Conservation (phyloP, 2,329 filamentous ascomycete genomes). For the Colletotrichum abscissum region DNA sequence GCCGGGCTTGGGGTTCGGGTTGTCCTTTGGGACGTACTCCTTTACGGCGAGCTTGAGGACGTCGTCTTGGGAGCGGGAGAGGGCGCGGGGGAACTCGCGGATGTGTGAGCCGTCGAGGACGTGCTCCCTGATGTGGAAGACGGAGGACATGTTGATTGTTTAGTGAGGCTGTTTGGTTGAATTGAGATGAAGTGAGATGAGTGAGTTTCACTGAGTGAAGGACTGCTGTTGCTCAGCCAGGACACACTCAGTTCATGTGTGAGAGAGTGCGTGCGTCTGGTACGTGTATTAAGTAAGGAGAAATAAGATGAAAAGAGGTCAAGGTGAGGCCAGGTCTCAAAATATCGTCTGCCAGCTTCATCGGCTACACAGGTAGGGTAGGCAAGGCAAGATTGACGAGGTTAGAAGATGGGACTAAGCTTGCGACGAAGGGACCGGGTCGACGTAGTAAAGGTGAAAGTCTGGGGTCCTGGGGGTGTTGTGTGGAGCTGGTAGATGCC, state of each 20-base stretch:
- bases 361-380: background rate
- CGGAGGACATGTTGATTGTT: conserved; percentile 44
- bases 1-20: conserved; percentile 73
- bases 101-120: conserved; percentile 80
- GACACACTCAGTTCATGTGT: background rate
- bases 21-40: conserved; percentile 85
- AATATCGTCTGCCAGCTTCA: background rate
- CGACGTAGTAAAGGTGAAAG: too few relatives aligned
- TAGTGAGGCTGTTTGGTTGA: background rate
- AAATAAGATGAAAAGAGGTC: background rate
- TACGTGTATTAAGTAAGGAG: background rate
- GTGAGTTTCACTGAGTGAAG: background rate
- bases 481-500: conserved; percentile 23
- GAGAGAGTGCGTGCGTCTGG: background rate
- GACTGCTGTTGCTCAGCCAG: background rate
- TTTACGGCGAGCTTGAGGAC: conserved; percentile 81
- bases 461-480: conserved; percentile 12
- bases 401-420: background rate
- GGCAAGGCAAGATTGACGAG: background rate
- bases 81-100: conserved; percentile 82
- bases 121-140: conserved; percentile 79
- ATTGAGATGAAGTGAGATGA: too few relatives aligned
- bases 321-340: background rate
- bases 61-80: conserved; percentile 79
- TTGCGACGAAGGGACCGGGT: background rate